Evolutionary conservation across 2,329 filamentous ascomycete species (phyloP).

Genomic region (Cladophialophora chaetospira): DNA sequence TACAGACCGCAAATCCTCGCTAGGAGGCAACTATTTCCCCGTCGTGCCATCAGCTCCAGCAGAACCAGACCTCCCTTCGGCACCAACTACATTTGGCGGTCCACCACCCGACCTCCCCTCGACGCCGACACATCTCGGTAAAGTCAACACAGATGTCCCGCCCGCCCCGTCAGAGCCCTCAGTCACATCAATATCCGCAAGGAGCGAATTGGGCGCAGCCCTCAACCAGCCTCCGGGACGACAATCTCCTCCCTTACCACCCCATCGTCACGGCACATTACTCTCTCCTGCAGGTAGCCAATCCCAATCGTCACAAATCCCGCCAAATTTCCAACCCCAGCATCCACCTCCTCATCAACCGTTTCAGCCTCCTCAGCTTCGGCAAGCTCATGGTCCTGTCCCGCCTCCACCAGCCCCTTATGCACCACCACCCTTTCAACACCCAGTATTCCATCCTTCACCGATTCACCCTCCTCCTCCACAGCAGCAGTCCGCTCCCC

Average conservation of each 20-base stretch:
- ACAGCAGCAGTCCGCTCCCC: constrained; percentile 14
- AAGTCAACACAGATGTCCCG: constrained; percentile 5
- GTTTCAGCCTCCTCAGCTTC: constrained; percentile 22
- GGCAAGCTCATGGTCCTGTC: constrained; percentile 23
- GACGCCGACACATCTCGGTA: constrained; percentile 30
- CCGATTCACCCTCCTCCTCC: constrained; percentile 18
- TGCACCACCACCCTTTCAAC: neutral
- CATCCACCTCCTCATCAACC: constrained; percentile 21
- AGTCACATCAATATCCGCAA: constrained; percentile 10
- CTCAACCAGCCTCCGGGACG: constrained; percentile 16
- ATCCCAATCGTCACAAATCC: too few species aligned
- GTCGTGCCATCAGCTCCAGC: constrained; percentile 46
- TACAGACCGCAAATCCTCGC: constrained; percentile 49
- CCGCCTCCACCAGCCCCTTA: constrained; percentile 17
- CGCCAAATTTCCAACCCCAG: constrained; percentile 33
- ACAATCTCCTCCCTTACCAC: constrained; percentile 29
- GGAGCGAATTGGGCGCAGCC: constrained; percentile 15
- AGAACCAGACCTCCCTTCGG: constrained; percentile 36
- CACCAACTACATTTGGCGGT: constrained; percentile 30
- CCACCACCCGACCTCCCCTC: constrained; percentile 32
- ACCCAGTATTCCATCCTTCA: constrained; percentile 13
- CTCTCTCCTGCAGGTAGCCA: too few species aligned
- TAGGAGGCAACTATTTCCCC: constrained; percentile 63
- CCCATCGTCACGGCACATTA: constrained; percentile 26
- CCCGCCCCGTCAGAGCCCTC: constrained; percentile 18